Evolutionary conservation across 2,329 filamentous ascomycete genomes (phyloP).

Genomic region (Geosmithia morbida): DNA sequence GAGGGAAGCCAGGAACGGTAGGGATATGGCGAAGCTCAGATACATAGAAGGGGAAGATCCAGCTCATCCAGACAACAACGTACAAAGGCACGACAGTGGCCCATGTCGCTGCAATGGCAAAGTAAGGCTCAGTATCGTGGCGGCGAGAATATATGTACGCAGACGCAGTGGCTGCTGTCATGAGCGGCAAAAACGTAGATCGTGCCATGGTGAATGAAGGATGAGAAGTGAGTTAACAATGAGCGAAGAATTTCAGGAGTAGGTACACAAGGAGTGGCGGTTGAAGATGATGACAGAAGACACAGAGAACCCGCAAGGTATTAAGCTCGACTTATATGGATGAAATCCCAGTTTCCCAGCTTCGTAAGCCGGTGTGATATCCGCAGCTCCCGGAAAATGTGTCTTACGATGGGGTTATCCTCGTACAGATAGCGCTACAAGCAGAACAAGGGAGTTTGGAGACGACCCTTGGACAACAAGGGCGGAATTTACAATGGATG

Average conservation of each 20-base stretch:
- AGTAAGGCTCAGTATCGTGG: not conserved
- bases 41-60: constrained; percentile 24
- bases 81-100: constrained; percentile 17
- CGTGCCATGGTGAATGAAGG: not conserved
- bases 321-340: not conserved
- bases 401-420: not conserved
- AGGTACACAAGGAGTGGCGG: not conserved
- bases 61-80: constrained; percentile 16
- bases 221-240: not conserved
- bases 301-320: not conserved
- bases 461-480: not conserved
- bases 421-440: not conserved
- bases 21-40: constrained; percentile 26
- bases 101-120: not conserved
- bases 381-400: not conserved
- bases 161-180: not conserved
- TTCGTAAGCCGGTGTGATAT: not conserved
- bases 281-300: not conserved
- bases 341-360: not conserved
- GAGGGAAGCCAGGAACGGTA: constrained; percentile 23
- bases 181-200: not conserved
- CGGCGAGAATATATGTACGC: not conserved
- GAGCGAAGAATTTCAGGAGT: not conserved
- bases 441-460: not conserved
- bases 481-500: not conserved